Percentiles rank a stretch among this genome's conserved stretches.
These are phyloP conservation scores for Populus hybrid DNA, from an alignment of 441 rosid genomes.

Conservation along the genomic window DNA sequence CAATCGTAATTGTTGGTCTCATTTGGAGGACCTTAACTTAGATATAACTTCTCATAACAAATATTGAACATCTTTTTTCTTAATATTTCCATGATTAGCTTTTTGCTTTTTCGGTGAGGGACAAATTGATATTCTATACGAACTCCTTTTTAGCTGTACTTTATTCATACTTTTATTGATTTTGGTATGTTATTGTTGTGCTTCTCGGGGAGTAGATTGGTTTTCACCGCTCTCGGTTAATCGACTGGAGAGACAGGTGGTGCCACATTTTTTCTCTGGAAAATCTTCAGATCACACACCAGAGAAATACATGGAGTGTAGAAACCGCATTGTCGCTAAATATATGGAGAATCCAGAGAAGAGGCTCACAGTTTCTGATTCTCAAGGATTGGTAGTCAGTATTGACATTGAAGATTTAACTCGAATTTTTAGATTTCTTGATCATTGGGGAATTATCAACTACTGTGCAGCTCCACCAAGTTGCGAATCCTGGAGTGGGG, in stretches of 20 bases:
- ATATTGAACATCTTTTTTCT: not conserved
- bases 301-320: slow-evolving; percentile 83
- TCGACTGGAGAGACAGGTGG: slow-evolving; percentile 94
- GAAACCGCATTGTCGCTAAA: slow-evolving; percentile 79
- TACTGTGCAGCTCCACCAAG: slow-evolving; percentile 59
- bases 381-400: slow-evolving; percentile 58
- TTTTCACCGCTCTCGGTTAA: slow-evolving; percentile 82
- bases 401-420: slow-evolving; percentile 65
- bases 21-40: not conserved
- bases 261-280: slow-evolving; percentile 93
- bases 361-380: slow-evolving; percentile 64
- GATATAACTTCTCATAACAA: not conserved
- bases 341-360: slow-evolving; percentile 79
- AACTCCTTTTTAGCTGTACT: not conserved
- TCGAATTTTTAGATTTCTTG: slow-evolving; percentile 86
- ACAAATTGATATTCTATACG: not conserved
- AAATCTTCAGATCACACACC: slow-evolving; percentile 75
- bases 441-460: slow-evolving; percentile 97
- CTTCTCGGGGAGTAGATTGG: slow-evolving; percentile 55
- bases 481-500: slow-evolving; percentile 53
- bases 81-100: not conserved
- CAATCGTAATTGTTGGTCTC: not conserved
- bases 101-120: not conserved
- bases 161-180: not conserved
- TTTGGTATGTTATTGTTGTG: not conserved